Evolutionary conservation across 108 stramenopile species (phyloP).

Genomic region (Mayamaea pseudoterrestris): DNA sequence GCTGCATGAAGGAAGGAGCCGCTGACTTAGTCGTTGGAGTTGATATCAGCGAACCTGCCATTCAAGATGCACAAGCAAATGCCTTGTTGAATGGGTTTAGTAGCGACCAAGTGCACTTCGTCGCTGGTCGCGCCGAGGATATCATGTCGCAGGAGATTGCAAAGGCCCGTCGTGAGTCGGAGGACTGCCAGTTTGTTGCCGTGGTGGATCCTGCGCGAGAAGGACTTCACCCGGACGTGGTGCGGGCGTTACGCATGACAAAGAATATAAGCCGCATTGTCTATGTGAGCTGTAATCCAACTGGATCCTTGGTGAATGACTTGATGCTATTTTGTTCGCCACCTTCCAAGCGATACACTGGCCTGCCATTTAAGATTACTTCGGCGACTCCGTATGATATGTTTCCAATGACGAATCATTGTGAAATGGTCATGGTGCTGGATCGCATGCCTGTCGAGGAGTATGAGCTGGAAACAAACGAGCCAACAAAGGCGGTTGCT

Average conservation of each 20-base stretch:
- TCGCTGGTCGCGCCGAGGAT: conserved; percentile 63
- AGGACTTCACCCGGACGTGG: conserved; percentile 71
- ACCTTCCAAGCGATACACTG: conserved; percentile 56
- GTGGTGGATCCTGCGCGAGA: conserved; percentile 91
- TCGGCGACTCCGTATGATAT: conserved; percentile 87
- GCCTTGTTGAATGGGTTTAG: conserved; percentile 45
- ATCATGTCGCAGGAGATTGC: conserved; percentile 39
- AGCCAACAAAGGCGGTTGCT: no score
- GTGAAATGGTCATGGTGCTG: conserved; percentile 89
- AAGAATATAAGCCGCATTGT: conserved; percentile 66
- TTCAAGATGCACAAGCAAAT: conserved; percentile 77
- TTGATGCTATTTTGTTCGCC: conserved; percentile 68
- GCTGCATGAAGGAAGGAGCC: conserved; percentile 58
- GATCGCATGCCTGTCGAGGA: conserved; percentile 68
- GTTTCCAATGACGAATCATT: conserved; percentile 88
- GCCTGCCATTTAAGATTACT: conserved; percentile 64
- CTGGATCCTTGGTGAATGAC: conserved; percentile 66
- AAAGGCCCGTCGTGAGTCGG: conserved; percentile 19
- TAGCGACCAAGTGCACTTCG: conserved; percentile 28
- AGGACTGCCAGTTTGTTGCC: conserved; percentile 36
- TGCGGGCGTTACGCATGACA: conserved; percentile 55
- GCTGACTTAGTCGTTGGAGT: conserved; percentile 71
- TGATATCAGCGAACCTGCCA: conserved; percentile 77
- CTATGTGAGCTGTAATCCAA: conserved; percentile 93
- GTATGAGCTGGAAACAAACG: no score